Conservation (phyloP, 805 yeast species). For the Nakazawaea ambrosiae region DNA sequence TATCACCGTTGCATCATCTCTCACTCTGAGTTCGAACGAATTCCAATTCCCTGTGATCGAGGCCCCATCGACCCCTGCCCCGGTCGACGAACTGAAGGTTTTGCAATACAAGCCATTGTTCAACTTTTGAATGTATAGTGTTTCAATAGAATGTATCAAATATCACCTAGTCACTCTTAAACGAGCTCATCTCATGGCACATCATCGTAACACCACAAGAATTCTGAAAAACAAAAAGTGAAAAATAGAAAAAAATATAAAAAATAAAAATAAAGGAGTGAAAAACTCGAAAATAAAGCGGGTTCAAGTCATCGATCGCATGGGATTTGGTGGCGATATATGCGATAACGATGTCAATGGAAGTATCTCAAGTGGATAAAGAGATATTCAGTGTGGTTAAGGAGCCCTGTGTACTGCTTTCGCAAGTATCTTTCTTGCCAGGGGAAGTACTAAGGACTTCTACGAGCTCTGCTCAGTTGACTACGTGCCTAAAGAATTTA, state of each 20-base stretch:
- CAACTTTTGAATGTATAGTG: slow-evolving; percentile 1
- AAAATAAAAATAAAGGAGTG: too few species aligned
- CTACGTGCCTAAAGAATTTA: not conserved
- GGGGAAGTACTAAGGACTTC: slow-evolving; percentile 13
- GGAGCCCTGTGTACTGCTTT: slow-evolving; percentile 36
- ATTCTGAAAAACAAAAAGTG: too few species aligned
- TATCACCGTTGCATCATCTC: not conserved
- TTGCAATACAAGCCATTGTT: slow-evolving; percentile 3
- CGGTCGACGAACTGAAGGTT: slow-evolving; percentile 2
- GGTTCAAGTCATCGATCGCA: too few species aligned
- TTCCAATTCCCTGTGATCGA: slow-evolving; percentile 1
- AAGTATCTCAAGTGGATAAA: too few species aligned
- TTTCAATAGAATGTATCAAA: too few species aligned
- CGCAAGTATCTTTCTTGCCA: slow-evolving; percentile 36
- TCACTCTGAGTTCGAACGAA: not conserved
- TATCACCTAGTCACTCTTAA: not conserved
- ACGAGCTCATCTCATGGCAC: not conserved
- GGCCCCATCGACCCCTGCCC: not conserved
- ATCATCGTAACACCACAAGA: too few species aligned
- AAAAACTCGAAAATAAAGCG: too few species aligned
- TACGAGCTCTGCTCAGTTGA: not conserved
- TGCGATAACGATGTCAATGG: too few species aligned
- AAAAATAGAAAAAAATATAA: too few species aligned
- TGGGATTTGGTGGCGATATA: too few species aligned
- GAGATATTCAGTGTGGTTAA: slow-evolving; percentile 24